Percentiles rank a stretch among this genome's conserved stretches.
Evolutionary conservation across 306 rosid genomes (phyloP).

Genomic region (Cucumis melo): DNA sequence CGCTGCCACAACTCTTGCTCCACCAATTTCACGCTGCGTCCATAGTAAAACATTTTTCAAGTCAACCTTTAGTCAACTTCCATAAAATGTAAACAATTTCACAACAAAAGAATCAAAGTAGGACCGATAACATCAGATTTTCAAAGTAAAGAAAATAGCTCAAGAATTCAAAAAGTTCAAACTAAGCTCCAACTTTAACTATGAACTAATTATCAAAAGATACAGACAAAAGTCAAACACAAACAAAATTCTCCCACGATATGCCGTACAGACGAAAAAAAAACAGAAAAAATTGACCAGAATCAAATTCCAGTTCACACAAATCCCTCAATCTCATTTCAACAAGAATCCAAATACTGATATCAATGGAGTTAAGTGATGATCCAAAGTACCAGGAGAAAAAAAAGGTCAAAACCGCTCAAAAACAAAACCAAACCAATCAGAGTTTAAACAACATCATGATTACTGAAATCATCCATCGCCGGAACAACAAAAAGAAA

Average conservation of each 20-base stretch:
- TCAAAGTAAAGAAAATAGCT: not conserved
- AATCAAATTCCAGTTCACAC: not conserved
- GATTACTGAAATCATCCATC: not conserved
- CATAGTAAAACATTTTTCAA: not conserved
- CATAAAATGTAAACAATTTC: not conserved
- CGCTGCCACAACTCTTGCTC: constrained; percentile 99
- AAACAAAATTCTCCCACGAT: not conserved
- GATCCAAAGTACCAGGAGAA: not conserved
- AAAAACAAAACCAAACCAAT: not conserved
- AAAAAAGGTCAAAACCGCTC: not conserved
- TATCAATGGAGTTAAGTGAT: not conserved
- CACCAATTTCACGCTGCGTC: constrained; percentile 78
- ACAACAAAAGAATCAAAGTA: not conserved
- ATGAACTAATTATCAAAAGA: not conserved
- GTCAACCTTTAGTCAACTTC: not conserved
- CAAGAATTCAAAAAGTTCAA: not conserved
- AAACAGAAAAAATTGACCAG: not conserved
- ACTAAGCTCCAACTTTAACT: not conserved
- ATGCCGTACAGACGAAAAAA: not conserved
- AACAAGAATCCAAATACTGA: not conserved
- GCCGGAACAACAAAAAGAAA: not conserved
- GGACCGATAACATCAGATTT: not conserved
- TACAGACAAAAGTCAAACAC: not conserved
- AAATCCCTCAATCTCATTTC: not conserved
- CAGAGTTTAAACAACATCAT: not conserved